These are phyloP conservation scores for Penicillium sp. DNA, from an alignment of 2,329 filamentous ascomycete species.

Conservation along the genomic window DNA sequence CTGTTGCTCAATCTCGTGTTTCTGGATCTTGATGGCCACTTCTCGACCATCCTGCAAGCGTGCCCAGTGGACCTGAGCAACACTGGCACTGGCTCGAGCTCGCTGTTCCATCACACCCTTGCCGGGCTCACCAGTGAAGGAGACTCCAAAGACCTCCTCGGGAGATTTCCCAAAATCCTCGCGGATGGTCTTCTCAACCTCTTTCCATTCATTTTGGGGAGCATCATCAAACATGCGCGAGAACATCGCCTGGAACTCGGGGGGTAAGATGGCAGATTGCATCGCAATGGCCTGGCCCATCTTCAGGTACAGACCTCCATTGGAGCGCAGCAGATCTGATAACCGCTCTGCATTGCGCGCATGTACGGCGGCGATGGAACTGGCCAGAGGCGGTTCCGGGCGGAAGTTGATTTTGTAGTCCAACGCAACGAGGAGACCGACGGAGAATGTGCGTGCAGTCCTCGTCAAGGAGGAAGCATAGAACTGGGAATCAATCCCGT, in stretches of 20 bases:
- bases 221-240: slow-evolving; percentile 95
- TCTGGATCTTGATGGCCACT: slow-evolving; percentile 94
- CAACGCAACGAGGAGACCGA: slow-evolving; percentile 71
- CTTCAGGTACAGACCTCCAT: slow-evolving; percentile 93
- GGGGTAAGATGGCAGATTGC: slow-evolving; percentile 89
- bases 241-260: slow-evolving; percentile 96
- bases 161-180: slow-evolving; percentile 81
- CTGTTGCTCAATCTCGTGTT: slow-evolving; percentile 84
- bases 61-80: slow-evolving; percentile 97
- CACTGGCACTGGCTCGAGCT: slow-evolving; percentile 72
- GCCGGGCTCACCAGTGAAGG: slow-evolving; percentile 61
- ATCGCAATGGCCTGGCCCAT: slow-evolving; percentile 98
- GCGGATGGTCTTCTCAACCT: slow-evolving; percentile 75
- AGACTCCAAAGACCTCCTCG: slow-evolving; percentile 89
- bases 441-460: slow-evolving; percentile 72
- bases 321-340: slow-evolving; percentile 72
- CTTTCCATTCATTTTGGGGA: slow-evolving; percentile 82
- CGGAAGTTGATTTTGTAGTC: slow-evolving; percentile 98
- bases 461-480: slow-evolving; percentile 76
- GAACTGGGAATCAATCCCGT: slow-evolving; percentile 63
- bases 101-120: slow-evolving; percentile 65
- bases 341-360: slow-evolving; percentile 75
- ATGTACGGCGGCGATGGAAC: slow-evolving; percentile 72
- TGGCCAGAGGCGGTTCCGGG: slow-evolving; percentile 65
- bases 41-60: slow-evolving; percentile 77